These are phyloP conservation scores for Erigeron philadelphicus DNA, from an alignment of 140 eudicot species.

Conservation along the genomic window DNA sequence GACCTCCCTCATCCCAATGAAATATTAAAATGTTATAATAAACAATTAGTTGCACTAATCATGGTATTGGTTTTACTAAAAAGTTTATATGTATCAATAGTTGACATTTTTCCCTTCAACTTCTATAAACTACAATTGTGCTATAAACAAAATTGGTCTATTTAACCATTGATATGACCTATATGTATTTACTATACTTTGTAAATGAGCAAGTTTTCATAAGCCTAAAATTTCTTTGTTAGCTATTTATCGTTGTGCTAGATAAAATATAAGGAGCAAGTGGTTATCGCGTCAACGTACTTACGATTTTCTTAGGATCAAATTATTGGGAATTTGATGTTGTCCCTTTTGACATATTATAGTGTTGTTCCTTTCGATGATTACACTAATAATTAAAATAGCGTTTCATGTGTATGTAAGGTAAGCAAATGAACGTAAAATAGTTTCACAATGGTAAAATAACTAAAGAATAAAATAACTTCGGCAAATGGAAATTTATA, in stretches of 20 bases:
- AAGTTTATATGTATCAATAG: not conserved
- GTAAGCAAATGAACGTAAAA: not conserved
- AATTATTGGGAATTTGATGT: no score
- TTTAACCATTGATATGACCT: not conserved
- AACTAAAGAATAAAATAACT: no score
- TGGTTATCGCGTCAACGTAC: not conserved
- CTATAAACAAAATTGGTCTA: not conserved
- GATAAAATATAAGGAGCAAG: not conserved
- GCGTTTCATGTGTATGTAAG: not conserved
- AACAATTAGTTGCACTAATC: conserved; percentile 15
- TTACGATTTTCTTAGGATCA: not conserved
- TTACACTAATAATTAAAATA: not conserved
- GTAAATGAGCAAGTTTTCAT: not conserved
- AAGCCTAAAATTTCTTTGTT: not conserved
- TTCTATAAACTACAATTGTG: not conserved
- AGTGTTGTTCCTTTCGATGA: no score
- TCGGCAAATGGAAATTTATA: no score
- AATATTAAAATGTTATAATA: conserved; percentile 1
- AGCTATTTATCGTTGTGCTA: not conserved
- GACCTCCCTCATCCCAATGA: conserved; percentile 30
- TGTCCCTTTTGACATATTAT: no score
- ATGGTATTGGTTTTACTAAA: not conserved
- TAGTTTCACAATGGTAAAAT: no score
- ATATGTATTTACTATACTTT: not conserved
- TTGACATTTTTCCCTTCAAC: not conserved